Evolutionary conservation across 257 asterid genomes (phyloP), one percentile per base, ranked within the genome.

Genomic region (Plantago ovata): DNA sequence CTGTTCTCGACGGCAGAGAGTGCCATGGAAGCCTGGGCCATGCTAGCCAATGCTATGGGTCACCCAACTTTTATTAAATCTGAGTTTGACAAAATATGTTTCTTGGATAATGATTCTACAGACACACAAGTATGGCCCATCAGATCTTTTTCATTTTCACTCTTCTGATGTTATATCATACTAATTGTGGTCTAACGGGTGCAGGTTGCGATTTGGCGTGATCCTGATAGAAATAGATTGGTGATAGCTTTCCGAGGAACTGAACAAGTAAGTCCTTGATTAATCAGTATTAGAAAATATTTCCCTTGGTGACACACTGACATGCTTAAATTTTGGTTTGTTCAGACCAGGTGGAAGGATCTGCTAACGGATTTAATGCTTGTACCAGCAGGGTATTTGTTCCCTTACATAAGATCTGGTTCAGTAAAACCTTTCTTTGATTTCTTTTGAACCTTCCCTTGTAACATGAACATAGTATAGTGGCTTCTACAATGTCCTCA

Each of bases 21-120:
- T 81, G 99, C 99, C 63, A 89, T 89, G 97, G 99, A 93, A 73
- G 99, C 99, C 53, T 89, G 99, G 99, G 97, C 99, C 36, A 73
- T 93, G 96, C 77, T 93, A 39, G 99, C 95, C 11, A 86, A 89
- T 54, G 88, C 99, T 16, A 61, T 86, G 79, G 99, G 99, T 55
- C 99, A 93, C 71, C 94, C 95, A 2, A 89, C 95, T 38, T 93
- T 93, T 70, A 86, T 93, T 51, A 86, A 86, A 74, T 93, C 99
- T 16, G 99, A 93, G 81, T 93, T 93, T 47, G 95, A 84, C 43
- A 93, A 93, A 65, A 84, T 84, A 21, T 89, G 96, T 72, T 93
- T 93, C 81, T 72, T 93, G 82, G 97, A 93, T 72, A 89, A 88
- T 52, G 76, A 65, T 61, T 81, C 82, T 61, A 84, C 98, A 7